Conservation (phyloP, 176 grass and related monocot genomes). For the barley (Hordeum vulgare) region DNA sequence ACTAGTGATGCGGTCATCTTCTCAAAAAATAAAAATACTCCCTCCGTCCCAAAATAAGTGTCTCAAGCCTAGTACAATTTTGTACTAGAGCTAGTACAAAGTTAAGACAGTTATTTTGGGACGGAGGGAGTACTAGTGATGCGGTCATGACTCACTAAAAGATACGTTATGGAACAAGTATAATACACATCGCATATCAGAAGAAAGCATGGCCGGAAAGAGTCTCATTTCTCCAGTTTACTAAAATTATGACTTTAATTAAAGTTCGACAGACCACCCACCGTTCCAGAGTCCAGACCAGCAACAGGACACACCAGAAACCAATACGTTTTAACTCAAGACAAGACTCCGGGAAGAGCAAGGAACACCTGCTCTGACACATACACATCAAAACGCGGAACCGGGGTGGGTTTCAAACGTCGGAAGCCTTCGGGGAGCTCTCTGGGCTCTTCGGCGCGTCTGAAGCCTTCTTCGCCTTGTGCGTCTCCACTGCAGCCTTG, state of each 20-base stretch:
- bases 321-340: background rate
- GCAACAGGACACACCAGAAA: slow-evolving; percentile 8
- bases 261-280: slow-evolving; percentile 18
- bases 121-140: too few species aligned
- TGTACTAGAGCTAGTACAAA: too few species aligned
- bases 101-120: too few species aligned
- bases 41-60: too few species aligned
- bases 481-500: slow-evolving; percentile 28
- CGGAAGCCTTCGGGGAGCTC: slow-evolving; percentile 33
- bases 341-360: slow-evolving; percentile 3
- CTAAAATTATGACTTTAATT: slow-evolving; percentile 25
- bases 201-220: background rate
- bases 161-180: background rate
- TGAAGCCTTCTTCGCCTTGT: slow-evolving; percentile 34
- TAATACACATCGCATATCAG: background rate
- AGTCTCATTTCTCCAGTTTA: slow-evolving; percentile 16
- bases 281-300: slow-evolving; percentile 30
- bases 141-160: too few species aligned
- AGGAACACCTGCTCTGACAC: background rate
- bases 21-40: too few species aligned
- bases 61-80: too few species aligned
- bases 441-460: slow-evolving; percentile 26
- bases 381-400: background rate
- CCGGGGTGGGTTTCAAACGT: slow-evolving; percentile 15
- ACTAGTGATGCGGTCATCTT: too few species aligned